These are phyloP conservation scores for Alternaria angustiovoidea DNA, from an alignment of 2,329 filamentous ascomycete species.

Conservation along the genomic window DNA sequence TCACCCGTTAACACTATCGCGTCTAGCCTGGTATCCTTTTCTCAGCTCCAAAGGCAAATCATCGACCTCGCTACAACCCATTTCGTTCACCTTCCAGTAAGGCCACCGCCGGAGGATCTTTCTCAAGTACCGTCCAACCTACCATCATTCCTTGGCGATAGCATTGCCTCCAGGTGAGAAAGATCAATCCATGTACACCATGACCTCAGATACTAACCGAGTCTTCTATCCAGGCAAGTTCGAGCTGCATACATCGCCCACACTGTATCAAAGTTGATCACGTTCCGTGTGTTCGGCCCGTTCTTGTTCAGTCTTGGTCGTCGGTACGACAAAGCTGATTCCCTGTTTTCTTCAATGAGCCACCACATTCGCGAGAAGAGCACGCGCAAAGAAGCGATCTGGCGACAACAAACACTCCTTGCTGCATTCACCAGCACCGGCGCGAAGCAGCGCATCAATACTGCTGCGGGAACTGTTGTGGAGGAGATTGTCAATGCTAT, in stretches of 20 bases:
- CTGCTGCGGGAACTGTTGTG: slow-evolving; percentile 63
- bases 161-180: slow-evolving; percentile 55
- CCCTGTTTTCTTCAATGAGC: slow-evolving; percentile 63
- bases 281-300: slow-evolving; percentile 64
- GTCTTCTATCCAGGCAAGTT: slow-evolving; percentile 51
- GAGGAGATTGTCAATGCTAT: slow-evolving; percentile 65
- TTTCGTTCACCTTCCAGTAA: slow-evolving; percentile 61
- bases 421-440: slow-evolving; percentile 65
- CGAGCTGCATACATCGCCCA: slow-evolving; percentile 64
- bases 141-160: slow-evolving; percentile 64
- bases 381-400: slow-evolving; percentile 64
- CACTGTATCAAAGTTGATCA: slow-evolving; percentile 64
- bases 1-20: slow-evolving; percentile 9
- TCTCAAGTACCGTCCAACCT: slow-evolving; percentile 61
- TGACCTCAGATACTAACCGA: slow-evolving; percentile 3
- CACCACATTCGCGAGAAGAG: slow-evolving; percentile 65
- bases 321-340: slow-evolving; percentile 64
- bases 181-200: not conserved
- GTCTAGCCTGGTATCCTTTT: slow-evolving; percentile 60
- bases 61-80: slow-evolving; percentile 61
- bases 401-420: slow-evolving; percentile 66
- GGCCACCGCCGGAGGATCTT: slow-evolving; percentile 60
- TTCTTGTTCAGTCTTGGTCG: slow-evolving; percentile 65
- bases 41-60: slow-evolving; percentile 61
- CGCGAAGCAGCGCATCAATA: slow-evolving; percentile 65